Conservation (phyloP, 768 basidiomycete genomes). For the Phaeotremella skinneri region DNA sequence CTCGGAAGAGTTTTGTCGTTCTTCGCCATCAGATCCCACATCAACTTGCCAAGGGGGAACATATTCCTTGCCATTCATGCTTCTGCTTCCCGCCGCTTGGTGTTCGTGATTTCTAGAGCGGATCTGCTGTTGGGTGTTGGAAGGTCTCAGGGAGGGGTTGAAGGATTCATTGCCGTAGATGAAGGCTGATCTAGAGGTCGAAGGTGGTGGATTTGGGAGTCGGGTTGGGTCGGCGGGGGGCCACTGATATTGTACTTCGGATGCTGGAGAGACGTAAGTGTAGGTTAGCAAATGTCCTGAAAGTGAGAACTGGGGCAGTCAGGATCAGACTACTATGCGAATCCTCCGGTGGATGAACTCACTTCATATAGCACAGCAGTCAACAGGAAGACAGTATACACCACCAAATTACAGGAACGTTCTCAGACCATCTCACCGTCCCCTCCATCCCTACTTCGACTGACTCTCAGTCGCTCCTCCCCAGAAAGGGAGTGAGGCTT, state of each 20-base stretch:
- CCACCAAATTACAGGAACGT: slow-evolving; percentile 9
- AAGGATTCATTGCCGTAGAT: slow-evolving; percentile 71
- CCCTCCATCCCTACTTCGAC: slow-evolving; percentile 10
- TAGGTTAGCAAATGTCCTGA: slow-evolving; percentile 13
- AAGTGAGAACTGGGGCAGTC: slow-evolving; percentile 10
- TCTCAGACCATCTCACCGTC: slow-evolving; percentile 12
- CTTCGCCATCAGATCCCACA: not conserved
- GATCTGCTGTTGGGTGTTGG: slow-evolving; percentile 56
- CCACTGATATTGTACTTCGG: slow-evolving; percentile 58
- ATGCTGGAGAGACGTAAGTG: slow-evolving; percentile 45
- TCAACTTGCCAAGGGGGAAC: not conserved
- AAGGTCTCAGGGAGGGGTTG: slow-evolving; percentile 73
- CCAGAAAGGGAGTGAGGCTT: not conserved
- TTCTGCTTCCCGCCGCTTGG: not conserved
- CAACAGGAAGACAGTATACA: not conserved
- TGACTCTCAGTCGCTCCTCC: slow-evolving; percentile 11
- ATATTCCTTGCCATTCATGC: not conserved
- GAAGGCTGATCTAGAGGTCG: slow-evolving; percentile 60
- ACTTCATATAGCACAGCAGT: not conserved
- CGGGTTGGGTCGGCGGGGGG: slow-evolving; percentile 68
- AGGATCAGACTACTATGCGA: not conserved
- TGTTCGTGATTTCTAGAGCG: slow-evolving; percentile 19
- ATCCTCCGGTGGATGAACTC: too few species aligned
- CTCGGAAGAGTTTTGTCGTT: not conserved
- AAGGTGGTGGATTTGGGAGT: slow-evolving; percentile 33